phyloP scores from a whole-genome alignment of 2,329 filamentous ascomycete species.

The Colletotrichum sp. region DNA sequence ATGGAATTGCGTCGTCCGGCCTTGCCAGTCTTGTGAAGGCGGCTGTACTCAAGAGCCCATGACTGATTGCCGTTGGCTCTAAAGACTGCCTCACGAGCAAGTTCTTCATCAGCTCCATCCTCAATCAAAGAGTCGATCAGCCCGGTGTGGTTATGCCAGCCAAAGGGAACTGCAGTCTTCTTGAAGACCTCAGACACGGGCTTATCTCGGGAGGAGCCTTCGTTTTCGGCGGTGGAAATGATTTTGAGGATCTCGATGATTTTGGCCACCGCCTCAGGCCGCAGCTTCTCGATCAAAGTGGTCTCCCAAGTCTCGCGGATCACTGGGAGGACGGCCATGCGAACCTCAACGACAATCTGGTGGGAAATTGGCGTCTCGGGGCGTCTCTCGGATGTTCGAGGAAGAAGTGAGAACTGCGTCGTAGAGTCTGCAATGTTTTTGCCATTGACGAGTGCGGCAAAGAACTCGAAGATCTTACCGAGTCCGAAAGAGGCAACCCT shows the following conservation, averaged over 20 bases:
- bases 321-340: constrained; percentile 78
- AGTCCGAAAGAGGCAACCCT: constrained; percentile 54
- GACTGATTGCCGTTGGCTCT: constrained; percentile 73
- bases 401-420: constrained; percentile 54
- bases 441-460: constrained; percentile 74
- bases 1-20: constrained; percentile 71
- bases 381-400: constrained; percentile 44
- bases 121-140: constrained; percentile 36
- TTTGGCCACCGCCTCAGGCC: constrained; percentile 76
- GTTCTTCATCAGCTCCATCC: constrained; percentile 59
- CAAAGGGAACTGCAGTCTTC: constrained; percentile 47
- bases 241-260: constrained; percentile 84
- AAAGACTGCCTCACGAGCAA: constrained; percentile 82
- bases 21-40: constrained; percentile 61
- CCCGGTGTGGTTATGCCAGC: constrained; percentile 41
- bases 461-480: constrained; percentile 85
- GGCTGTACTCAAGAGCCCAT: constrained; percentile 77
- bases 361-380: constrained; percentile 52
- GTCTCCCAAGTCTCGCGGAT: constrained; percentile 86
- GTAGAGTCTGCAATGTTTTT: constrained; percentile 83
- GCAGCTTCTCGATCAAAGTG: constrained; percentile 79
- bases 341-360: constrained; percentile 87
- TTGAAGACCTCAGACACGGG: constrained; percentile 46
- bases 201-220: constrained; percentile 51
- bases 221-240: constrained; percentile 78